These are phyloP conservation scores for Jackrogersella multiformis DNA, from an alignment of 495 filamentous ascomycete species.

Conservation along the genomic window DNA sequence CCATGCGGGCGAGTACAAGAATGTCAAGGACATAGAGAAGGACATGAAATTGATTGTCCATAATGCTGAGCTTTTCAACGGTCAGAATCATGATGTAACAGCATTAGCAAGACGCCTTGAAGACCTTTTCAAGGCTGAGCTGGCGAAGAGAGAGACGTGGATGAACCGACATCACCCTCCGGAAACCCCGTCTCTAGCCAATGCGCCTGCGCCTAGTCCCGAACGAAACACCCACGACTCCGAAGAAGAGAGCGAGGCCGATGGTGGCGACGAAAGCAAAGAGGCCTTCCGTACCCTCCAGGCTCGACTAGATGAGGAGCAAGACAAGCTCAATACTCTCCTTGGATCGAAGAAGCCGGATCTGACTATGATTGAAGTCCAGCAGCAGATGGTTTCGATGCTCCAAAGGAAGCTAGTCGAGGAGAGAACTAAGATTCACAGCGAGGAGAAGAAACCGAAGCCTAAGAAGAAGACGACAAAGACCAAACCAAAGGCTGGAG, in stretches of 20 bases:
- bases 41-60: constrained; percentile 85
- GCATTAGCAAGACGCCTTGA: constrained; percentile 74
- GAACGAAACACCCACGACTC: constrained; percentile 66
- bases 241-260: constrained; percentile 54
- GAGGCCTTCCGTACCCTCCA: constrained; percentile 45
- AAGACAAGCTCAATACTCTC: constrained; percentile 70
- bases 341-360: constrained; percentile 76
- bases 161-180: constrained; percentile 75
- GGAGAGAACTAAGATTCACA: constrained; percentile 58
- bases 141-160: constrained; percentile 77
- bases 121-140: constrained; percentile 75
- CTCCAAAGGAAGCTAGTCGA: constrained; percentile 59
- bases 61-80: constrained; percentile 94
- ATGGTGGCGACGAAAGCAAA: constrained; percentile 43
- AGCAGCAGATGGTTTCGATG: constrained; percentile 56
- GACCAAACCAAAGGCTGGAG: constrained; percentile 43
- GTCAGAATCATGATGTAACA: constrained; percentile 76
- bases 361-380: constrained; percentile 66
- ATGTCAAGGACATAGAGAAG: constrained; percentile 81
- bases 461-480: constrained; percentile 53
- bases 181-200: constrained; percentile 54
- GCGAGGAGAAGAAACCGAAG: constrained; percentile 50
- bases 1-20: constrained; percentile 81
- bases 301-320: constrained; percentile 60
- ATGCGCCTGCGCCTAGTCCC: constrained; percentile 59